phyloP scores from a whole-genome alignment of 2,329 filamentous ascomycete species.

The Pestalotiopsis sp. region DNA sequence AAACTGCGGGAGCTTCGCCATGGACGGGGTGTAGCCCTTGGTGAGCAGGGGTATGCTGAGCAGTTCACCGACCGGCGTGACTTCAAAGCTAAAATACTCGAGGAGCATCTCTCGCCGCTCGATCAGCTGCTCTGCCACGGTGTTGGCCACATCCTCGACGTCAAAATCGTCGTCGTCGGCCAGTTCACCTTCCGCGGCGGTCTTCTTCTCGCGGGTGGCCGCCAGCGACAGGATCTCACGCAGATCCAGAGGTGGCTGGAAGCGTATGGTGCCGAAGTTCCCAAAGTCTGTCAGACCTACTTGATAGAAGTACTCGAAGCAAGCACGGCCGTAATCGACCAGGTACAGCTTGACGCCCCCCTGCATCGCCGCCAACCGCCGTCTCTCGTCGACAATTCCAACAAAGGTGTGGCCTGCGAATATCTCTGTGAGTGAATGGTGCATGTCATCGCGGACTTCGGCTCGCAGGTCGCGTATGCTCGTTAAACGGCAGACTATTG shows the following conservation, averaged over 20 bases:
- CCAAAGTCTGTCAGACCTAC: constrained; percentile 92
- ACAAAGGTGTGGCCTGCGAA: constrained; percentile 91
- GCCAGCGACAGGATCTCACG: constrained; percentile 72
- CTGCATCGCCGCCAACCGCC: constrained; percentile 90
- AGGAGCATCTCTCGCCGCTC: constrained; percentile 80
- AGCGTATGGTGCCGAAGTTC: constrained; percentile 85
- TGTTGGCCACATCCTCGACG: constrained; percentile 64
- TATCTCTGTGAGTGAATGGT: constrained; percentile 83
- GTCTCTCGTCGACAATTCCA: constrained; percentile 83
- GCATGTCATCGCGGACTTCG: constrained; percentile 78
- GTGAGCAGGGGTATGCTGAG: constrained; percentile 79
- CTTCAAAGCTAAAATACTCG: constrained; percentile 89
- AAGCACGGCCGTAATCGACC: constrained; percentile 86
- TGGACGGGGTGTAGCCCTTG: constrained; percentile 83
- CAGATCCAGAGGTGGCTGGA: constrained; percentile 75
- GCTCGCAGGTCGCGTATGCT: constrained; percentile 85
- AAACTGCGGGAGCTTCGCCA: constrained; percentile 88
- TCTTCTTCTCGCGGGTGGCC: constrained; percentile 68
- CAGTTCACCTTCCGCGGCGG: constrained; percentile 25
- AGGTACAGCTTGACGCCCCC: constrained; percentile 90
- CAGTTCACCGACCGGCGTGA: constrained; percentile 77
- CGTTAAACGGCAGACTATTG: constrained; percentile 72
- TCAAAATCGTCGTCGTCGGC: constrained; percentile 60
- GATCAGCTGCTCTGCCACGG: constrained; percentile 69
- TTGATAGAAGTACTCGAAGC: constrained; percentile 94